phyloP scores from a whole-genome alignment of 2,329 filamentous ascomycete genomes.

The Exophiala sp. region DNA sequence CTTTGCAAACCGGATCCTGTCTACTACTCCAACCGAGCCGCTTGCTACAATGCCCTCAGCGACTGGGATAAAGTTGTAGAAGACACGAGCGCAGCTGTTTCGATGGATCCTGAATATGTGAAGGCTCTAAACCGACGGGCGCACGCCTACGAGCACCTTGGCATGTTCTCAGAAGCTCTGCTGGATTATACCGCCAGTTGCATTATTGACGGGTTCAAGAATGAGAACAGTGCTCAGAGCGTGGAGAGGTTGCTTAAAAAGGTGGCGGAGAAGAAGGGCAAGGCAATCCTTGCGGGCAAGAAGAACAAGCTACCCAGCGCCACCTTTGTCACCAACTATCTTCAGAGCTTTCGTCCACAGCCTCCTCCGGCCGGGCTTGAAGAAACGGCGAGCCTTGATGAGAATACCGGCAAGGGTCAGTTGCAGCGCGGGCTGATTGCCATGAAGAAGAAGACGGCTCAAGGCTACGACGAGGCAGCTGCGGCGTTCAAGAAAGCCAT shows the following conservation, averaged over 20 bases:
- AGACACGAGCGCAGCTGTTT: constrained; percentile 90
- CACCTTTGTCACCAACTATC: constrained; percentile 96
- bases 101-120: constrained; percentile 89
- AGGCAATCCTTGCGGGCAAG: constrained; percentile 75
- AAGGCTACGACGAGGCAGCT: constrained; percentile 85
- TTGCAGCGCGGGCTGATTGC: constrained; percentile 75
- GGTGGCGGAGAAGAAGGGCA: constrained; percentile 90
- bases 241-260: constrained; percentile 94
- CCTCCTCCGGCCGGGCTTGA: constrained; percentile 74
- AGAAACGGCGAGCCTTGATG: constrained; percentile 68
- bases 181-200: constrained; percentile 98
- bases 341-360: constrained; percentile 92
- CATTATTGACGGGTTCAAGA: constrained; percentile 97
- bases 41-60: constrained; percentile 88
- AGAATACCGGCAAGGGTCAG: constrained; percentile 76
- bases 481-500: constrained; percentile 81
- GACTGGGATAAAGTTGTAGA: constrained; percentile 96
- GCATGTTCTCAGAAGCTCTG: constrained; percentile 85
- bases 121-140: constrained; percentile 96
- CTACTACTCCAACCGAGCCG: constrained; percentile 97
- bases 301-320: constrained; percentile 85
- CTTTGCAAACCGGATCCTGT: constrained; percentile 95
- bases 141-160: constrained; percentile 91
- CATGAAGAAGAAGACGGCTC: constrained; percentile 77
- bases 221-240: constrained; percentile 77